Evolutionary conservation across 768 basidiomycete genomes (phyloP), one percentile per base, ranked within the genome.

Genomic region (Polyporus arcularius): DNA sequence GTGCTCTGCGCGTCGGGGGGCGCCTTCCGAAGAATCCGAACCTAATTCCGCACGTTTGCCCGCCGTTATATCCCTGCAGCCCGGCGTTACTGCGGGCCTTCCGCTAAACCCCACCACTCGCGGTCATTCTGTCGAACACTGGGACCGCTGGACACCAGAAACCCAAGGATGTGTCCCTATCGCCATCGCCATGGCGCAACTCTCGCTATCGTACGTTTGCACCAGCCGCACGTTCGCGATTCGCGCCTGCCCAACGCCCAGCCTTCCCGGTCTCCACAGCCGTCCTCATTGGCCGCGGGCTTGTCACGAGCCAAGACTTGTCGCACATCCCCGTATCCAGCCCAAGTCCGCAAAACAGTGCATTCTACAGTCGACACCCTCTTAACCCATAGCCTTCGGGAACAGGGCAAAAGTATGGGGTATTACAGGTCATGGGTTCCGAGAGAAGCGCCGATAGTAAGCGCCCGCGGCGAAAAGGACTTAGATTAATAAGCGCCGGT

Each of bases 11-110:
- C 32, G 28, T 48, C 21, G 18, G 21, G 26, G 42, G 9, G 15
- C 38, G 26, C 31, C 43, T 31, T 42, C 30, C 45, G 53, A 45
- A 48, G 48, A n/a, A 53, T 58, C 57, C 53, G 53, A 55, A 31
- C 26, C 49, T 52, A 64, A 64, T 53, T 51, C 60, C 60, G 60
- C 60, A 61, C 55, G 42, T 55, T 39, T 51, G 56, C 43, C 12
- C 28, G 57, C 18, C 45, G 42, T 21, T 55, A 35, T 35, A 35
- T 35, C 35, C 35, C 35, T 26, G 21, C 35, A 35, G 35, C 35
- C 63, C 76, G 75, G 75, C 59, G 66, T 67, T 76, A 75, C 65
- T 64, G 71, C 71, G 75, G 72, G 26, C 42, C 42, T 28, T 51
- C 70, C 73, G 72, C 72, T 67, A 70, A 71, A 64, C 65, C 69